Base-by-base conservation (phyloP, 2,329 filamentous ascomycete genomes). In the Penicillium nordicum region DNA sequence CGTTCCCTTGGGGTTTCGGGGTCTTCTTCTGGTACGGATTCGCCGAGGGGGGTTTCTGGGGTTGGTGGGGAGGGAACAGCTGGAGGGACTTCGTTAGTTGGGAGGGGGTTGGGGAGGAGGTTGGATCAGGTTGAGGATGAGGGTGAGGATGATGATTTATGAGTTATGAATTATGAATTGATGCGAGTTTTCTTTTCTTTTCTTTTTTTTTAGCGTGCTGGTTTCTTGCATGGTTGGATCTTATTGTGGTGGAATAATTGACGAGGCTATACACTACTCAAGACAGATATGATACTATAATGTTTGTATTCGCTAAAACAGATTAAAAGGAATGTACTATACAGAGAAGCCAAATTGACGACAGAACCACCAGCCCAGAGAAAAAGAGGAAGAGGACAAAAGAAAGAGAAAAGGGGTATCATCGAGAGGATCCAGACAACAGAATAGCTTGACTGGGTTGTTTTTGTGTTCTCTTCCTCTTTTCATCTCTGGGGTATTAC, bases 231-330 rank as follows among this genome's bases (percentile, higher is more conserved):
- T 50, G 7, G n/a, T 29, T 16, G 18, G 18, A 32, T 16, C 6
- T 47, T 23, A 23, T 34, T 21, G 12, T 23, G 12, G 9, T 21
- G 29, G 43, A 32, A 45, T 30, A 8, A n/a, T 50, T 21, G 36
- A 10, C 18, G 18, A 18, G 18, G 18, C 18, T 18, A 18, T 18
- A 18, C 18, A 18, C 27, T n/a, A 37, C 10, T n/a, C 3, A 18
- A 34, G 11, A 27, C 3, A 23, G 27, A n/a, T 1, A 32, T 42
- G 43, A 53, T 30, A 41, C 27, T 25, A 32, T 14, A 30, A 25
- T 43, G 36, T 51, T 50, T 63, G 41, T 49, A 58, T 53, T 59
- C 61, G 59, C 61, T 64, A 60, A 62, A 59, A 51, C 29, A 10
- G 38, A 51, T 47, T 42, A 50, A 38, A 50, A 50, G 29, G 37